A percentile compares a stretch with the other conserved stretches of the same genome.
These are phyloP conservation scores for Lichtheimia ramosa DNA, from an alignment of 371 early-diverging fungal genomes.

Conservation along the genomic window DNA sequence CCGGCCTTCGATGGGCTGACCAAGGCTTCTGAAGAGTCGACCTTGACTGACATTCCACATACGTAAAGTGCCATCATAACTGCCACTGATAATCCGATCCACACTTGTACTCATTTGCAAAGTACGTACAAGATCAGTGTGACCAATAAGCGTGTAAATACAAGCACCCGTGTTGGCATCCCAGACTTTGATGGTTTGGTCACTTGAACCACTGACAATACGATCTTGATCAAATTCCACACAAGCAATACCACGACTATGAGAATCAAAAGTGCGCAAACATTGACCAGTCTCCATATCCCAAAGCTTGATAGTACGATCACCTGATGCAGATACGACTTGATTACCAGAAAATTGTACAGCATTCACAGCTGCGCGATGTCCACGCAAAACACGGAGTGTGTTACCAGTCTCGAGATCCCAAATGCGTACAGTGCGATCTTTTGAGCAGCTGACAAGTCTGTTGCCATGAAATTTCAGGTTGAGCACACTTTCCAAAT, in stretches of 20 bases:
- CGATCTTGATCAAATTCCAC: conserved; percentile 75
- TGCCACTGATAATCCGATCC: conserved; percentile 75
- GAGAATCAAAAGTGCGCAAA: conserved; percentile 53
- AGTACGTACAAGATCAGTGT: conserved; percentile 80
- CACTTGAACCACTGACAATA: conserved; percentile 83
- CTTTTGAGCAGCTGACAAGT: conserved; percentile 87
- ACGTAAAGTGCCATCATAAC: conserved; percentile 86
- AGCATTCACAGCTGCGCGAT: conserved; percentile 79
- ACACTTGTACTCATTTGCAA: conserved; percentile 41
- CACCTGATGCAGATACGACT: conserved; percentile 80
- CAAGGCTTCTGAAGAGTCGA: conserved; percentile 46
- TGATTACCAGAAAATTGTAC: conserved; percentile 60
- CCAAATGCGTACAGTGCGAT: conserved; percentile 85
- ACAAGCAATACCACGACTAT: conserved; percentile 78
- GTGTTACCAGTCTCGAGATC: conserved; percentile 51
- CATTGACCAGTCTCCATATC: conserved; percentile 60
- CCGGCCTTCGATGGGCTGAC: conserved; percentile 67
- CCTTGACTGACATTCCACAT: conserved; percentile 76
- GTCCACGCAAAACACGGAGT: conserved; percentile 45
- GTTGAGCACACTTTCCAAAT: conserved; percentile 71
- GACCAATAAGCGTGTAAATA: conserved; percentile 67
- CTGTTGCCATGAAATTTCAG: conserved; percentile 61
- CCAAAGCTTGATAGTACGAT: conserved; percentile 72
- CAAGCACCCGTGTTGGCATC: conserved; percentile 70
- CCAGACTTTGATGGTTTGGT: conserved; percentile 86